A percentile compares a stretch with the other conserved stretches of the same genome.
These are phyloP conservation scores for Candida ascalaphidarum DNA, from an alignment of 805 yeast species.

Conservation along the genomic window DNA sequence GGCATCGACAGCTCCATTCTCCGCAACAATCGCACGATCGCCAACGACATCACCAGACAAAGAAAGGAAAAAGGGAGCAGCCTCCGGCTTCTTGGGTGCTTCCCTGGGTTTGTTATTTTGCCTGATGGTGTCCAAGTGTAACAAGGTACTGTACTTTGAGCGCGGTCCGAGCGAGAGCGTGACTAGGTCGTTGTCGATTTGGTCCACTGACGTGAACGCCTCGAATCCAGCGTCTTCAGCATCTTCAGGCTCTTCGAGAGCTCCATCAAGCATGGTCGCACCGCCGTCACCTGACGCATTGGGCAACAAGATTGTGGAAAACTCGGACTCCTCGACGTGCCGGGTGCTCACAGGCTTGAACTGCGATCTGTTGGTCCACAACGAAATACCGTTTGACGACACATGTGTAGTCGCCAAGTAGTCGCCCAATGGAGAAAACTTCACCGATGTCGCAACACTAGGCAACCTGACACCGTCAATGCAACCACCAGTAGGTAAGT, in stretches of 20 bases:
- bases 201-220: conserved; percentile 45
- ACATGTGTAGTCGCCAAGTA: conserved; percentile 90
- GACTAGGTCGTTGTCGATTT: conserved; percentile 51
- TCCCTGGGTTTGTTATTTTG: conserved; percentile 85
- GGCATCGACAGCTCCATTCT: conserved; percentile 9
- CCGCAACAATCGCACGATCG: conserved; percentile 52
- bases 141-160: conserved; percentile 65
- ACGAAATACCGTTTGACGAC: conserved; percentile 75
- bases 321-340: conserved; percentile 69
- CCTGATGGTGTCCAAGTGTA: conserved; percentile 77
- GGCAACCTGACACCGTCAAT: conserved; percentile 82
- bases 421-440: conserved; percentile 83
- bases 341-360: conserved; percentile 70
- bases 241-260: conserved; percentile 40
- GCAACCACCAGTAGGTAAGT: conserved; percentile 93
- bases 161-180: conserved; percentile 77
- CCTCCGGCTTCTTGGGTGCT: conserved; percentile 76
- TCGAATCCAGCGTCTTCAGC: conserved; percentile 18
- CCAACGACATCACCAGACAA: conserved; percentile 62
- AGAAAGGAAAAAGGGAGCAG: conserved; percentile 72
- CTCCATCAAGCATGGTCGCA: conserved; percentile 65
- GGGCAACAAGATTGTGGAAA: conserved; percentile 56
- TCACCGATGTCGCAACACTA: conserved; percentile 71
- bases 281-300: conserved; percentile 76
- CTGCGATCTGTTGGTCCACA: conserved; percentile 91